Conservation (phyloP, 345 rosid species). For the Laguncularia racemosa region DNA sequence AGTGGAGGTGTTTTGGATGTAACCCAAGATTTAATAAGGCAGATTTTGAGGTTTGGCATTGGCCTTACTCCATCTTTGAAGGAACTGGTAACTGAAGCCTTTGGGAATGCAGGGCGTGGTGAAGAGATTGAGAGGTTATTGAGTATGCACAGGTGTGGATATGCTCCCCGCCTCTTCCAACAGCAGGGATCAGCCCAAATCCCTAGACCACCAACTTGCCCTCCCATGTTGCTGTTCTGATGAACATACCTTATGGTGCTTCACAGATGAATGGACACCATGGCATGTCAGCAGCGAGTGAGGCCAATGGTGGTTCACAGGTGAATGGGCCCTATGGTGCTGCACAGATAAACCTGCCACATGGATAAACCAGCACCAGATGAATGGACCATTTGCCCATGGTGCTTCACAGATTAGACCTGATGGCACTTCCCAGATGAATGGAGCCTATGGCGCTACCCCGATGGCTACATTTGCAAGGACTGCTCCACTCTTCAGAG, state of each 20-base stretch:
- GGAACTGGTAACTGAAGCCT: constrained; percentile 39
- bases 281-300: constrained; percentile 14
- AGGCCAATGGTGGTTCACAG: constrained; percentile 5
- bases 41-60: constrained; percentile 57
- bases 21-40: constrained; percentile 46
- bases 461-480: too few relatives aligned
- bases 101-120: constrained; percentile 44
- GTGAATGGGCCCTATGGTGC: background rate
- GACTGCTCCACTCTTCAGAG: too few relatives aligned
- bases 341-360: too few relatives aligned
- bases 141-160: constrained; percentile 38
- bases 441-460: too few relatives aligned
- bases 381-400: constrained; percentile 8
- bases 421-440: too few relatives aligned
- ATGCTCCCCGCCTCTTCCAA: constrained; percentile 11
- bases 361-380: constrained; percentile 12
- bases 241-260: background rate
- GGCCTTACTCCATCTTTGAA: constrained; percentile 59
- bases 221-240: background rate
- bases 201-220: constrained; percentile 7
- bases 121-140: constrained; percentile 65
- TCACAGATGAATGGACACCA: constrained; percentile 14
- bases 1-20: constrained; percentile 52
- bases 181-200: constrained; percentile 13
- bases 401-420: constrained; percentile 10